A percentile compares a stretch with the other conserved stretches of the same genome.
phyloP scores from a whole-genome alignment of 768 basidiomycete species.

The Filobasidium floriforme region DNA sequence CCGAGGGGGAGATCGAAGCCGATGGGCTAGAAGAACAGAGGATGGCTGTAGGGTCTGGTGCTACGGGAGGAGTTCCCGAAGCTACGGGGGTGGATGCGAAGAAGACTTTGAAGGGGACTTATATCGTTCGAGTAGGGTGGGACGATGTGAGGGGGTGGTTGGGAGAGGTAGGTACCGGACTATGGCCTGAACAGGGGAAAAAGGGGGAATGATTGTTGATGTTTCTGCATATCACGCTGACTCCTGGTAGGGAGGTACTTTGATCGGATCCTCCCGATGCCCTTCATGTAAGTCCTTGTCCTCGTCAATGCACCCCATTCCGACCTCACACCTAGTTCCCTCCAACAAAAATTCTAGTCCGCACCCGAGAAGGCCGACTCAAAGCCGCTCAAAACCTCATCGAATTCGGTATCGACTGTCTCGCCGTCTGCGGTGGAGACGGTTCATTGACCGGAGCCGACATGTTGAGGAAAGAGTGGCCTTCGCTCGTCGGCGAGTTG shows the following conservation, averaged over 20 bases:
- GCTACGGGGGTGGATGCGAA: constrained; percentile 46
- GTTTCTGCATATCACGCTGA: neutral
- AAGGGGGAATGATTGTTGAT: neutral
- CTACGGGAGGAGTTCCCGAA: constrained; percentile 2
- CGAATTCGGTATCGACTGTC: constrained; percentile 92
- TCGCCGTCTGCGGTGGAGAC: constrained; percentile 95
- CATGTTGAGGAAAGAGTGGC: constrained; percentile 89
- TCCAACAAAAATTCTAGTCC: too few species aligned
- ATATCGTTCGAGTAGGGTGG: constrained; percentile 94
- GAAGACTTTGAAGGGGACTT: constrained; percentile 69
- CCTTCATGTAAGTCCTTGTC: constrained; percentile 35
- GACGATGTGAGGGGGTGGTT: constrained; percentile 97
- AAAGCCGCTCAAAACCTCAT: constrained; percentile 83
- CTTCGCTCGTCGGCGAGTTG: constrained; percentile 65
- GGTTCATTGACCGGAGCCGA: constrained; percentile 95
- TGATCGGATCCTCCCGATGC: constrained; percentile 44
- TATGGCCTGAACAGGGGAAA: neutral
- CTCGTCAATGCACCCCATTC: too few species aligned
- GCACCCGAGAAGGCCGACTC: constrained; percentile 79
- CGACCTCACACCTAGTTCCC: neutral
- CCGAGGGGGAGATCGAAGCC: constrained; percentile 52
- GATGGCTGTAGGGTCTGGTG: neutral
- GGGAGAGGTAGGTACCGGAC: constrained; percentile 50
- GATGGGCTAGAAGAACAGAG: neutral
- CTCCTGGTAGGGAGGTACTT: constrained; percentile 33